Base-by-base conservation (phyloP, 257 asterid species). In the Ophiorrhiza pumila region DNA sequence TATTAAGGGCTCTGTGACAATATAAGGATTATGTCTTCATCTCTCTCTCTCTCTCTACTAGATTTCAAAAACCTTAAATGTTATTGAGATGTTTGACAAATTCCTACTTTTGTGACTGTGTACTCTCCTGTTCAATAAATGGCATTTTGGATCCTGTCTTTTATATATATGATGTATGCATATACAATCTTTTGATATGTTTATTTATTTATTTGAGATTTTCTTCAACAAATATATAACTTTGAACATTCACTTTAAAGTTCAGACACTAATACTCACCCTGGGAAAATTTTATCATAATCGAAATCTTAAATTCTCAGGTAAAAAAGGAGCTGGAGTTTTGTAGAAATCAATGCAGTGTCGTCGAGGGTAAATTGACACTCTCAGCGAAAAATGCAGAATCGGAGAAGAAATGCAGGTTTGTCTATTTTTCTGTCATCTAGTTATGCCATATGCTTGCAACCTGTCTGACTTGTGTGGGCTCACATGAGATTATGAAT, bases 281-380 rank as follows among this genome's bases (percentile, higher is more conserved):
- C 64, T 22, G 3, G 6, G 68, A 70, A 71, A 62, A 34, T 17
- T 39, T 70, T 15, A 35, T 78, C 47, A 27, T 22, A 65, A 71
- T 68, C 56, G 76, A 73, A 45, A 78, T 75, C 53, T 71, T 72
- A 45, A 31, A 74, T 29, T 65, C 31, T 65, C 79, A 91, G 97
- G 91, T 78, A 70, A 84, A 80, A 67, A 72, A 80, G 34, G 90
- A 88, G 74, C 83, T 88, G 77, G 93, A 85, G 80, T 62, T 69
- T 66, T 91, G 80, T 82, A 76, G 85, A 77, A 79, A 68, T 60
- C 82, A 84, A 46, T 83, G 87, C 83, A 77, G 79, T 77, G 80
- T 67, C 79, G 83, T 79, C 22, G 83, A 85, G 76, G 87, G 80
- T 47, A 71, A 76, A 76, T 70, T 81, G 78, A 65, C 68, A 57